These are phyloP conservation scores for Lithospermum erythrorhizon DNA, from an alignment of 257 asterid species.

Conservation along the genomic window DNA sequence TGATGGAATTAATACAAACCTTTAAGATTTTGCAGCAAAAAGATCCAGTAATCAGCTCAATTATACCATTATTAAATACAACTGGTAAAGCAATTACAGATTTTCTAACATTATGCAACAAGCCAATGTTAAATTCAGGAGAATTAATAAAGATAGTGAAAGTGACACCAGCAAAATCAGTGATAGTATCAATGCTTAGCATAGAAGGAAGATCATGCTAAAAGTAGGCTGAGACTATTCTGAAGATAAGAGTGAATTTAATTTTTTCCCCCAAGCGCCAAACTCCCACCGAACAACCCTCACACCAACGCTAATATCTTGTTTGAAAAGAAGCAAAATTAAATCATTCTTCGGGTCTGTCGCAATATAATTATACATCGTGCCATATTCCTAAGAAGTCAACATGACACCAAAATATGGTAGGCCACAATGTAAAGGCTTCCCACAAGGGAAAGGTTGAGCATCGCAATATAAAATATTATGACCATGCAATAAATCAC, in stretches of 20 bases:
- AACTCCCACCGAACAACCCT: background rate
- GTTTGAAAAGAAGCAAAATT: background rate
- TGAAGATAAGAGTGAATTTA: background rate
- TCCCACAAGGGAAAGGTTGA: too few relatives aligned
- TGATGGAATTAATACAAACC: too few relatives aligned
- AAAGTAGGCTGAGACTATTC: background rate
- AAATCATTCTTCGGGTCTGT: too few relatives aligned
- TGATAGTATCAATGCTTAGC: background rate
- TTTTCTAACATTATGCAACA: background rate
- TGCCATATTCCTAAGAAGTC: too few relatives aligned
- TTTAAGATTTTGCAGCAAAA: too few relatives aligned
- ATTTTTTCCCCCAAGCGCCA: background rate
- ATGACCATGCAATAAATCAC: too few relatives aligned
- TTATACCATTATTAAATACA: too few relatives aligned
- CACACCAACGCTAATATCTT: background rate
- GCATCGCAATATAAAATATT: too few relatives aligned
- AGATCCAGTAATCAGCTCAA: background rate
- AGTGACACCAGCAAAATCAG: background rate
- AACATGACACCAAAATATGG: too few relatives aligned
- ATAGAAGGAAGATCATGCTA: background rate
- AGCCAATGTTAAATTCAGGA: background rate
- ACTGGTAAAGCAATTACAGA: too few relatives aligned
- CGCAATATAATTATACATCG: too few relatives aligned
- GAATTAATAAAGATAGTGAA: background rate
- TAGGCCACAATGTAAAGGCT: too few relatives aligned